Evolutionary conservation across 1,139 yeast species (phyloP).

Genomic region (Lodderomyces theae): DNA sequence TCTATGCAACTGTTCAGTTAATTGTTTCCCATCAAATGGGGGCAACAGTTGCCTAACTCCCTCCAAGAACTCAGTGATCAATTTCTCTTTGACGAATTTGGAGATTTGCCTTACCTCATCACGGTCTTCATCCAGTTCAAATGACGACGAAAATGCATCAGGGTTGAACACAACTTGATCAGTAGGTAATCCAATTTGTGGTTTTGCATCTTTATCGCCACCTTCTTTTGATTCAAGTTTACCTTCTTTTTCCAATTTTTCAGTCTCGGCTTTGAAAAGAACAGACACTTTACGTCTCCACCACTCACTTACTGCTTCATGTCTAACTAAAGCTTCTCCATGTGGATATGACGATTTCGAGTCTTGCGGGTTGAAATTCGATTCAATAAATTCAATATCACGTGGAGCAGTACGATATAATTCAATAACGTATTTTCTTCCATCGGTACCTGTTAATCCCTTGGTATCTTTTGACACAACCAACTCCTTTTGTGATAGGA

Average conservation of each 20-base stretch:
- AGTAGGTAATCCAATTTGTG: constrained; percentile 55
- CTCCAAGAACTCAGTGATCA: constrained; percentile 63
- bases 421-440: constrained; percentile 80
- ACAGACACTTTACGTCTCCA: constrained; percentile 69
- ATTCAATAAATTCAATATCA: constrained; percentile 73
- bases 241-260: constrained; percentile 46
- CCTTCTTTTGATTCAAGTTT: constrained; percentile 28
- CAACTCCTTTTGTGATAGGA: constrained; percentile 42
- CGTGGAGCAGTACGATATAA: constrained; percentile 80
- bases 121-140: constrained; percentile 51
- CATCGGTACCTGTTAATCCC: constrained; percentile 84
- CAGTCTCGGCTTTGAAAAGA: constrained; percentile 50
- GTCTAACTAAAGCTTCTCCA: constrained; percentile 71
- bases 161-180: constrained; percentile 67
- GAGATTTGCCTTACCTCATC: constrained; percentile 67
- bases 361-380: constrained; percentile 36
- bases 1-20: constrained; percentile 67
- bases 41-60: constrained; percentile 55
- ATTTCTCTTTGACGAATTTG: constrained; percentile 52
- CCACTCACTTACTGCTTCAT: constrained; percentile 90
- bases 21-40: constrained; percentile 80
- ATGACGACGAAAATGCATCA: constrained; percentile 61
- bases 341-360: constrained; percentile 72
- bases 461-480: constrained; percentile 76
- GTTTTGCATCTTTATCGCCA: constrained; percentile 29